A percentile compares a stretch with the other conserved stretches of the same genome.
Conservation (phyloP, 345 rosid genomes). For the Bruguiera parviflora region DNA sequence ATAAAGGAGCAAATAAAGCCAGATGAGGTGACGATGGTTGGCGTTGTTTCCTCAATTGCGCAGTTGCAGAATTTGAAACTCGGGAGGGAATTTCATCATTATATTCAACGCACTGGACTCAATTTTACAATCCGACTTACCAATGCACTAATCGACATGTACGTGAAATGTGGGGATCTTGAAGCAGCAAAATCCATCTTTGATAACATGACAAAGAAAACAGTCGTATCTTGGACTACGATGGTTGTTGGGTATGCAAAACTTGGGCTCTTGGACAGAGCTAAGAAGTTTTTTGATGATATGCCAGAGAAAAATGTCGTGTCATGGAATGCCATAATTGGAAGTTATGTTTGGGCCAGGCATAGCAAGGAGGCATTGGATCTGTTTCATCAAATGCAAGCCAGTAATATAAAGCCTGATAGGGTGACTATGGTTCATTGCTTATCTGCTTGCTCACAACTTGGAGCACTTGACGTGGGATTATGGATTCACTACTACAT, state of each 20-base stretch:
- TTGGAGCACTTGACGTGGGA: constrained; percentile 83
- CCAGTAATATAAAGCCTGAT: constrained; percentile 50
- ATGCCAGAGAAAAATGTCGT: constrained; percentile 74
- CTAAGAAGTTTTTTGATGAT: constrained; percentile 51
- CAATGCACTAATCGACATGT: constrained; percentile 85
- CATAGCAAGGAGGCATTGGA: constrained; percentile 62
- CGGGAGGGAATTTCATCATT: constrained; percentile 57
- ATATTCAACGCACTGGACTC: constrained; percentile 39
- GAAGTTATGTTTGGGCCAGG: constrained; percentile 64
- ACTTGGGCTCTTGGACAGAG: constrained; percentile 50
- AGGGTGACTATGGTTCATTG: constrained; percentile 78
- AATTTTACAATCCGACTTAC: constrained; percentile 54
- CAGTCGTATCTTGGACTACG: constrained; percentile 69
- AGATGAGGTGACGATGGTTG: constrained; percentile 85
- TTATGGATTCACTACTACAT: constrained; percentile 78
- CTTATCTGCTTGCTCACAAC: constrained; percentile 82
- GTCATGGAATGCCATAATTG: constrained; percentile 84
- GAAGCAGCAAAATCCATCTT: constrained; percentile 49
- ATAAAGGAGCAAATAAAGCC: constrained; percentile 43
- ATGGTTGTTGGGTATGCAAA: constrained; percentile 75
- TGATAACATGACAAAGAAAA: constrained; percentile 46
- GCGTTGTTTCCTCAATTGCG: constrained; percentile 57
- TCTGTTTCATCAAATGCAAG: constrained; percentile 78
- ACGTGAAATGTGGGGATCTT: constrained; percentile 66
- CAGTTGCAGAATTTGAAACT: constrained; percentile 51